Evolutionary conservation across 257 asterid species (phyloP).

Genomic region (Hygrophila difformis): DNA sequence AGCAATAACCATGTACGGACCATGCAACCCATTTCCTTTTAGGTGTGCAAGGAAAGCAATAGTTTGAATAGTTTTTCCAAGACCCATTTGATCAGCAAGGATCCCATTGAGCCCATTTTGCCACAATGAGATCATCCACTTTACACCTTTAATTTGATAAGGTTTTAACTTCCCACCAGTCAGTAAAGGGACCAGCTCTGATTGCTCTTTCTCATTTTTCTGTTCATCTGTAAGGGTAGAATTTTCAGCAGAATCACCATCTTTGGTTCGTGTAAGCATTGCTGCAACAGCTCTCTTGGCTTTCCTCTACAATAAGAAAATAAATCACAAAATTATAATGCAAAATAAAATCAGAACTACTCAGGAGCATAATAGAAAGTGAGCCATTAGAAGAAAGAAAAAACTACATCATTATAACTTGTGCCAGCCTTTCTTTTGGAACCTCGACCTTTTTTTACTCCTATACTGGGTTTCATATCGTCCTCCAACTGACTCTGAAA

Average conservation of each 20-base stretch:
- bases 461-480: slow-evolving; percentile 26
- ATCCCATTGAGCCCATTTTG: slow-evolving; percentile 98
- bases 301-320: slow-evolving; percentile 42
- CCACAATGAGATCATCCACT: slow-evolving; percentile 99
- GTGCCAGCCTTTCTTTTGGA: slow-evolving; percentile 61
- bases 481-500: slow-evolving; percentile 51
- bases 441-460: slow-evolving; percentile 60
- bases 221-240: slow-evolving; percentile 60
- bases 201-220: slow-evolving; percentile 74
- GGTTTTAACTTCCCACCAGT: slow-evolving; percentile 94
- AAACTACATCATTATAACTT: slow-evolving; percentile 45
- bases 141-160: slow-evolving; percentile 90
- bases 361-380: too few relatives aligned
- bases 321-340: neutral
- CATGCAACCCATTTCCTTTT: slow-evolving; percentile 89
- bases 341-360: neutral
- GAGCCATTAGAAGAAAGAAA: too few relatives aligned
- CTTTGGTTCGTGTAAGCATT: slow-evolving; percentile 78
- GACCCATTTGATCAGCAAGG: slow-evolving; percentile 99
- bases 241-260: slow-evolving; percentile 55
- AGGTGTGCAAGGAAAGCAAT: slow-evolving; percentile 94
- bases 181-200: slow-evolving; percentile 75
- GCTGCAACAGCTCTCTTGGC: slow-evolving; percentile 96
- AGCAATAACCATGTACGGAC: slow-evolving; percentile 90
- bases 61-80: slow-evolving; percentile 96